Conservation (phyloP, 1,139 yeast species). For the Hyphopichia burtonii region DNA sequence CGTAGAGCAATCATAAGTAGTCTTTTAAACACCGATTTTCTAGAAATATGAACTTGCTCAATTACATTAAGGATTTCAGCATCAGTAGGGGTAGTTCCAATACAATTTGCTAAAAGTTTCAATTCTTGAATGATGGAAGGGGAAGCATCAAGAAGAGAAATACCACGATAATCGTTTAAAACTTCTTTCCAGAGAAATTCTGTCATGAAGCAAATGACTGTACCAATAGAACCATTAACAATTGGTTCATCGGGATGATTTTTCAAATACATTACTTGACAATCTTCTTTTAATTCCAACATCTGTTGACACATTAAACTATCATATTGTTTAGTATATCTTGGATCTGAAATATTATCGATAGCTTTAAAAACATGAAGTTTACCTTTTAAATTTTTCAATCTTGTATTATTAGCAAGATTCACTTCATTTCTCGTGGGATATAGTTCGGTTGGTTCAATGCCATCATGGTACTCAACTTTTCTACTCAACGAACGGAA, state of each 20-base stretch:
- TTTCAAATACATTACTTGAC: slow-evolving; percentile 58
- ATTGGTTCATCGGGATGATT: slow-evolving; percentile 40
- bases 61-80: slow-evolving; percentile 27
- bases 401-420: slow-evolving; percentile 57
- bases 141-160: slow-evolving; percentile 16
- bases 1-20: slow-evolving; percentile 32
- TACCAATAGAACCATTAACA: slow-evolving; percentile 60
- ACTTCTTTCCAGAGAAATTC: slow-evolving; percentile 25
- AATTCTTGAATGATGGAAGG: slow-evolving; percentile 25
- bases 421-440: slow-evolving; percentile 78
- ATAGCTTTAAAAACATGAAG: slow-evolving; percentile 51
- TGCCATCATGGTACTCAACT: slow-evolving; percentile 65
- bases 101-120: slow-evolving; percentile 22
- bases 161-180: slow-evolving; percentile 23
- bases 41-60: slow-evolving; percentile 35
- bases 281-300: slow-evolving; percentile 52
- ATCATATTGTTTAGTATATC: slow-evolving; percentile 29
- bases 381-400: slow-evolving; percentile 31
- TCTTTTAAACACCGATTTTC: slow-evolving; percentile 25
- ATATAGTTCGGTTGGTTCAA: slow-evolving; percentile 77
- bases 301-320: slow-evolving; percentile 47
- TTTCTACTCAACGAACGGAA: slow-evolving; percentile 52
- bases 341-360: slow-evolving; percentile 41
- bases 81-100: slow-evolving; percentile 16
- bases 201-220: slow-evolving; percentile 63